Base-by-base conservation (phyloP, 2,329 filamentous ascomycete species). In the Lasiodiplodia theobromae region DNA sequence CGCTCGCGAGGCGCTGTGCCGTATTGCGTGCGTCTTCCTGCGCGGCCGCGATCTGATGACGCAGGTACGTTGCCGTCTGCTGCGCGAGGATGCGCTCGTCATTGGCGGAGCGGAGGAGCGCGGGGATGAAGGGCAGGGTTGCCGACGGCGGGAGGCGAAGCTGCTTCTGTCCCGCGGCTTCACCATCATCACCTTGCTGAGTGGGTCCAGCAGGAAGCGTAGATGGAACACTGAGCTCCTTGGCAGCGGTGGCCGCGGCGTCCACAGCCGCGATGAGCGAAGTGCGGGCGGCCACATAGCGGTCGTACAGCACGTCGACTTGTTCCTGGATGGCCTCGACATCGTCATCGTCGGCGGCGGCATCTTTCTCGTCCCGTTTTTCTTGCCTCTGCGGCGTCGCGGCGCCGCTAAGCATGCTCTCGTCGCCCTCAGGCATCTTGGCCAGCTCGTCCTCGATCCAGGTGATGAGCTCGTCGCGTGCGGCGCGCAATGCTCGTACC, bases 361-460 rank as follows among this genome's bases (percentile, higher is more conserved):
- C 14, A 6, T 10, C 40, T 57, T 65, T 14, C 21, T 68, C 53
- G 14, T 37, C 62, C 47, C 64, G 21, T 21, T 14, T 23, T 4
- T 23, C 23, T 54, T 64, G 38, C 49, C 34, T 62, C 47, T 25
- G 47, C 1, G 62, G 38, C n/a, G 44, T 47, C n/a, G 21, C 53
- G 25, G 40, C 11, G 44, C 38, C 44, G 52, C 56, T 60, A 70
- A 58, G 14, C 73, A 74, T 54, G 79, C 78, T 57, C 77, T 69
- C 2, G 25, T 80, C 77, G 10, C 60, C 70, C 70, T 80, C 79
- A 44, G 77, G 75, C 69, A 82, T 71, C 70, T 80, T 82, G 21
- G 81, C 77, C 56, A 86, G 72, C 53, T 84, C 83, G 51, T 80
- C 79, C 71, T 86, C 84, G 7, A 86, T 79, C 85, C 85, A 86